Evolutionary conservation across 345 rosid genomes (phyloP).

Genomic region (Bruguiera parviflora): DNA sequence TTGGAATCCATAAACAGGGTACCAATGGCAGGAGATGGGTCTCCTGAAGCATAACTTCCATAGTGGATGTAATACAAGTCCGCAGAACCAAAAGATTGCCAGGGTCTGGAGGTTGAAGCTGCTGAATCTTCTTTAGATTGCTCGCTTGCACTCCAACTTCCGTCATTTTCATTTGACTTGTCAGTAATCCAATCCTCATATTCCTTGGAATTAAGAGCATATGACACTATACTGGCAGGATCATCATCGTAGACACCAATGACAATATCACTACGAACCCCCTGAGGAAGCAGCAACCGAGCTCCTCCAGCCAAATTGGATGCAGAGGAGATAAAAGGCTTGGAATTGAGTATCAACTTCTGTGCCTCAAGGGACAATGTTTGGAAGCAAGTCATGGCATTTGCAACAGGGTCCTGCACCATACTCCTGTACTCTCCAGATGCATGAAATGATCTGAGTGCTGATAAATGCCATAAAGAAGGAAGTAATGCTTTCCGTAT

Average conservation of each 20-base stretch:
- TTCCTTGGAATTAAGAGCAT: slow-evolving; percentile 80
- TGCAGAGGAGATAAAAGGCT: slow-evolving; percentile 56
- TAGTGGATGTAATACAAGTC: slow-evolving; percentile 57
- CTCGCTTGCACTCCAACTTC: slow-evolving; percentile 36
- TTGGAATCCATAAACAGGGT: slow-evolving; percentile 44
- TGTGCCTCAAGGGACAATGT: slow-evolving; percentile 62
- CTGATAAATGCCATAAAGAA: slow-evolving; percentile 57
- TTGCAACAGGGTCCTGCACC: slow-evolving; percentile 80
- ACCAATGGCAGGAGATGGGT: slow-evolving; percentile 38
- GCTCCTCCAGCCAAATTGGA: slow-evolving; percentile 73
- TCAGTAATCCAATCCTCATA: slow-evolving; percentile 67
- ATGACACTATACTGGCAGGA: slow-evolving; percentile 82
- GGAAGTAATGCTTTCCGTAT: slow-evolving; percentile 54
- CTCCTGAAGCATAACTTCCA: slow-evolving; percentile 56
- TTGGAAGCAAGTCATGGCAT: slow-evolving; percentile 51
- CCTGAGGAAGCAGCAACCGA: slow-evolving; percentile 61
- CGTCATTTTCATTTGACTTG: slow-evolving; percentile 40
- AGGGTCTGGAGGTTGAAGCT: slow-evolving; percentile 47
- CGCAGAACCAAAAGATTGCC: slow-evolving; percentile 62
- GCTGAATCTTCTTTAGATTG: slow-evolving; percentile 37
- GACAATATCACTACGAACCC: slow-evolving; percentile 53
- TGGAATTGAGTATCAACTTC: slow-evolving; percentile 50
- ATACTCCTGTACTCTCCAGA: slow-evolving; percentile 74
- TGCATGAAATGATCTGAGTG: slow-evolving; percentile 76
- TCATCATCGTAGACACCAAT: slow-evolving; percentile 88